Conservation (phyloP, 306 rosid genomes). For the Sechiopsis laciniata region DNA sequence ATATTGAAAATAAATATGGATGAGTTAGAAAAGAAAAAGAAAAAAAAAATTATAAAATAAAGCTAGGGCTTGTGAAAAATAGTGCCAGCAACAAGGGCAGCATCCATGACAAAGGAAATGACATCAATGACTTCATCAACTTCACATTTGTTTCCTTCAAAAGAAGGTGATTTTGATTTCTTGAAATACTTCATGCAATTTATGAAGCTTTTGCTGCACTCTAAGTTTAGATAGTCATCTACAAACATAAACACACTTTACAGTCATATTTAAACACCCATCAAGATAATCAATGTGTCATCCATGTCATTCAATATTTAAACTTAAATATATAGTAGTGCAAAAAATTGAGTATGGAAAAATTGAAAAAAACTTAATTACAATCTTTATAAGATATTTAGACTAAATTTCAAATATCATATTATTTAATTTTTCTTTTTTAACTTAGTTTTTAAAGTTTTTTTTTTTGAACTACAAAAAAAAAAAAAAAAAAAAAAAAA, state of each 20-base stretch:
- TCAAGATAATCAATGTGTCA: too few relatives aligned
- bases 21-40: background rate
- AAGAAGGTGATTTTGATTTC: slow-evolving; percentile 35
- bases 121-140: slow-evolving; percentile 57
- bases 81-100: slow-evolving; percentile 84
- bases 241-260: slow-evolving; percentile 23
- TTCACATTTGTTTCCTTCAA: slow-evolving; percentile 66
- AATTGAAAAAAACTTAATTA: too few relatives aligned
- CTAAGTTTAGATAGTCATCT: slow-evolving; percentile 88
- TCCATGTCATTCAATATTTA: too few relatives aligned
- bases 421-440: too few relatives aligned
- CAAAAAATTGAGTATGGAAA: too few relatives aligned
- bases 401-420: too few relatives aligned
- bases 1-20: background rate
- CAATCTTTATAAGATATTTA: too few relatives aligned
- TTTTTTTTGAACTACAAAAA: too few relatives aligned
- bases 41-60: background rate
- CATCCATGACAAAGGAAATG: slow-evolving; percentile 69
- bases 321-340: too few relatives aligned
- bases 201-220: slow-evolving; percentile 69
- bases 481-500: too few relatives aligned
- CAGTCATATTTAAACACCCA: too few relatives aligned
- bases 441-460: too few relatives aligned
- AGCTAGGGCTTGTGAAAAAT: slow-evolving; percentile 66
- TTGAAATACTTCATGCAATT: slow-evolving; percentile 64